Base-by-base conservation (phyloP, 1,139 yeast genomes). In the Trichomonascaceae sp. region DNA sequence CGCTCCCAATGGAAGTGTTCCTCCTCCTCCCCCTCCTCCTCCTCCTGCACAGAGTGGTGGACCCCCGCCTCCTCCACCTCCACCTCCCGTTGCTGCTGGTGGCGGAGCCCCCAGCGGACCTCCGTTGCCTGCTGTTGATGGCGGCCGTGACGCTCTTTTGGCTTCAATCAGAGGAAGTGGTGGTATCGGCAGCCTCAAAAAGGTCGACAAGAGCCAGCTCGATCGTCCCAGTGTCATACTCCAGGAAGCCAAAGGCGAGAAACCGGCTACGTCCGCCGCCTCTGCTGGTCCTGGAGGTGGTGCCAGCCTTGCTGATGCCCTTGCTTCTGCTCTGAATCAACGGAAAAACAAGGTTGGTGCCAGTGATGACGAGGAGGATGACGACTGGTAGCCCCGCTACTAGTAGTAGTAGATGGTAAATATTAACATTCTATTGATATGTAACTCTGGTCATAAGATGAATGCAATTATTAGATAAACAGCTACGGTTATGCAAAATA, bases 311-410 rank as follows among this genome's bases (percentile, higher is more conserved):
- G 94, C 94, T 0, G 93, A 81, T 55, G 94, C 94, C 0, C 63
- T 87, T 36, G 87, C 93, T 3, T 81, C 79, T 17, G 97, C 97
- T 1, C 65, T 87, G 45, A 79, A 67, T 46, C 71, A 74, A 41
- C 69, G 97, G 48, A 87, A 87, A 60, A 74, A 70, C 23, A 84
- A 82, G 52, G 93, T 87, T 6, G 72, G 85, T 1, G 74, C 69
- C 26, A 78, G 87, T 47, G 95, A 84, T 47, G 93, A 80, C 43
- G 96, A 87, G 45, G 93, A 82, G 41, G 79, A 75, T 35, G 74
- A 71, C 26, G 81, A 74, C 33, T 73, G 78, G 78, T 73, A 57
- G 35, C 35, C 22, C 23, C 11, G 22, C 11, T 13, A 5, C n/a
- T 15, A 23, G 16, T 16, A 11, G 22, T 13, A 22, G 17, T 33